Base-by-base conservation (phyloP, 805 yeast genomes). In the Priceomyces medius region DNA sequence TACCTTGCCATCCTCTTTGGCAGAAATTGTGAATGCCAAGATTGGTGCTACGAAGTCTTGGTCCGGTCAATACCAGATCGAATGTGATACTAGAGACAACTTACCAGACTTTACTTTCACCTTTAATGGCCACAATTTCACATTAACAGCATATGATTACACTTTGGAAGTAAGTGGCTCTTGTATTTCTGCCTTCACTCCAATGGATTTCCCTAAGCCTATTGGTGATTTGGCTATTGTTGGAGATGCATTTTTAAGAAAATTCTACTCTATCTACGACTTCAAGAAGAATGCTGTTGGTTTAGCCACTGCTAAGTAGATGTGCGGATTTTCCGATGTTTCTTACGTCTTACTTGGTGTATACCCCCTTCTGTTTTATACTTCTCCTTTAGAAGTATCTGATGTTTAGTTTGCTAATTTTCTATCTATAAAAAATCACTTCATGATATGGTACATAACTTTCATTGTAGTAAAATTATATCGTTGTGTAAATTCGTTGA, bases 241-340 rank as follows among this genome's bases (percentile, higher is more conserved):
- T 54, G 99, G 99, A 62, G 99, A 93, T 62, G 91, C 98, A 12
- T 93, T 93, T 84, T 80, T 93, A 71, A 88, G 99, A 76, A 85
- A 76, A 62, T 91, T 81, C 76, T 93, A 93, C 77, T 88, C 97
- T 18, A 79, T 93, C 53, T 93, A 93, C 69, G 98, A 93, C 65
- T 65, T 91, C 58, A 88, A 87, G 59, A 80, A 82, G 66, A 75
- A 91, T 64, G 95, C 96, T 38, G 97, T 93, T 58, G 98, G 98
- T 56, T 82, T 93, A 65, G 99, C 98, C 38, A 68, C 73, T 49
- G 84, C 96, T 43, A 72, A 55, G 46, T 60, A 51, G 35, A 20
- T 16, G 14, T 34, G n/a, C n/a, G n/a, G n/a, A n/a, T n/a, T n/a
- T n/a, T n/a, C n/a, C n/a, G n/a, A n/a, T n/a, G n/a, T n/a, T 9